Evolutionary conservation across 768 basidiomycete species (phyloP).

Genomic region (Russula virescens): DNA sequence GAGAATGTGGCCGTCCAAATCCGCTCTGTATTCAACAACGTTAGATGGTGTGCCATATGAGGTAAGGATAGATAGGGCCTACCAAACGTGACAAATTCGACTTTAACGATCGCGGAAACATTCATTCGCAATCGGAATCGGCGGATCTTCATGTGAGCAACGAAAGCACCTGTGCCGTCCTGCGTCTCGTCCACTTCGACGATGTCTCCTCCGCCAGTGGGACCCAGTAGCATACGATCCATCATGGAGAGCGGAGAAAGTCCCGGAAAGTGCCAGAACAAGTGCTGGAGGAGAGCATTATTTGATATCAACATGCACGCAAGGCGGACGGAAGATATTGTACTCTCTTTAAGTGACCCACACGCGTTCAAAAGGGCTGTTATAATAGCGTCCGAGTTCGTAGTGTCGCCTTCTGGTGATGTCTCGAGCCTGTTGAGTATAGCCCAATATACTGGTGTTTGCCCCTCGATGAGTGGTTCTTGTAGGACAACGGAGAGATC

Average conservation of each 20-base stretch:
- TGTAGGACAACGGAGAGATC: slow-evolving; percentile 53
- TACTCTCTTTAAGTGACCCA: slow-evolving; percentile 34
- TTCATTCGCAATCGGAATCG: slow-evolving; percentile 68
- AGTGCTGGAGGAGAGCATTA: slow-evolving; percentile 53
- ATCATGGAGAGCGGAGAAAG: slow-evolving; percentile 47
- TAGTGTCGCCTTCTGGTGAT: slow-evolving; percentile 6
- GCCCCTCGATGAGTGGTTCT: slow-evolving; percentile 54
- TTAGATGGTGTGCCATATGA: neutral
- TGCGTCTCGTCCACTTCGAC: slow-evolving; percentile 46
- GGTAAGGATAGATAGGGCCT: slow-evolving; percentile 2
- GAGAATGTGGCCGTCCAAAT: slow-evolving; percentile 51
- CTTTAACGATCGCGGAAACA: slow-evolving; percentile 45
- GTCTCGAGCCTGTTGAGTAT: slow-evolving; percentile 46
- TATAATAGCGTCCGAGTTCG: slow-evolving; percentile 33
- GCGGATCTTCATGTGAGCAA: slow-evolving; percentile 44
- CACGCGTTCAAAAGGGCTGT: slow-evolving; percentile 43
- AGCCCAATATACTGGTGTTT: slow-evolving; percentile 68
- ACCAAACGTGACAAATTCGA: slow-evolving; percentile 66
- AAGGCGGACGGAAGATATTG: slow-evolving; percentile 45
- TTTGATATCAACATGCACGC: slow-evolving; percentile 63
- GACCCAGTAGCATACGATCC: slow-evolving; percentile 41
- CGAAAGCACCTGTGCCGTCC: slow-evolving; percentile 41
- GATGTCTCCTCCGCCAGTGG: slow-evolving; percentile 41
- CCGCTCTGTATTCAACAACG: slow-evolving; percentile 36
- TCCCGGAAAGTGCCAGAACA: slow-evolving; percentile 42